A percentile compares a stretch with the other conserved stretches of the same genome.
Evolutionary conservation across 2,329 filamentous ascomycete species (phyloP).

Genomic region (Penicillium sp.): DNA sequence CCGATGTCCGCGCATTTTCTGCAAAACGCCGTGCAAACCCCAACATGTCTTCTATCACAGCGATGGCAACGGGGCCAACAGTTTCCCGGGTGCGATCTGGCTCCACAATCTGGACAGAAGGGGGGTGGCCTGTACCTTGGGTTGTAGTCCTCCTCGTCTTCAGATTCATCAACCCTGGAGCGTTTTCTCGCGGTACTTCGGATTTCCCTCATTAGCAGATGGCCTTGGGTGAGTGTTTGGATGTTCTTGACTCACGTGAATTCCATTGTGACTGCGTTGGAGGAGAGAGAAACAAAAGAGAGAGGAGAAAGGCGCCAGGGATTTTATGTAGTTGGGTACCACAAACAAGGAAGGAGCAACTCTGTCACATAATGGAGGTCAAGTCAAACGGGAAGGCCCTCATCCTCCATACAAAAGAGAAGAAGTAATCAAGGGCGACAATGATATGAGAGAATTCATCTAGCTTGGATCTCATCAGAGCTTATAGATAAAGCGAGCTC

Average conservation of each 20-base stretch:
- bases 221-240: neutral
- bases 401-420: too few species aligned
- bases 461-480: too few species aligned
- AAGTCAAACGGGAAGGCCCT: neutral
- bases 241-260: neutral
- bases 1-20: neutral
- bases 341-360: neutral
- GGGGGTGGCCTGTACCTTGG: neutral
- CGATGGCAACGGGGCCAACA: neutral
- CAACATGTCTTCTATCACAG: neutral
- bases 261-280: neutral
- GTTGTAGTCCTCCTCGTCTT: neutral
- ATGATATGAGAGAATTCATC: neutral
- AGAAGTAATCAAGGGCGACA: too few species aligned
- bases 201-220: neutral
- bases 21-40: neutral
- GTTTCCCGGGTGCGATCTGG: neutral
- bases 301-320: neutral
- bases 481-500: too few species aligned
- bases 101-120: neutral
- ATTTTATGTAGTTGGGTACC: neutral
- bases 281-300: neutral
- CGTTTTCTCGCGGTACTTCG: neutral
- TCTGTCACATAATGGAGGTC: neutral
- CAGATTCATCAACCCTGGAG: neutral